phyloP scores from a whole-genome alignment of 352 stramenopile species.

The Pythium utonaiense region DNA sequence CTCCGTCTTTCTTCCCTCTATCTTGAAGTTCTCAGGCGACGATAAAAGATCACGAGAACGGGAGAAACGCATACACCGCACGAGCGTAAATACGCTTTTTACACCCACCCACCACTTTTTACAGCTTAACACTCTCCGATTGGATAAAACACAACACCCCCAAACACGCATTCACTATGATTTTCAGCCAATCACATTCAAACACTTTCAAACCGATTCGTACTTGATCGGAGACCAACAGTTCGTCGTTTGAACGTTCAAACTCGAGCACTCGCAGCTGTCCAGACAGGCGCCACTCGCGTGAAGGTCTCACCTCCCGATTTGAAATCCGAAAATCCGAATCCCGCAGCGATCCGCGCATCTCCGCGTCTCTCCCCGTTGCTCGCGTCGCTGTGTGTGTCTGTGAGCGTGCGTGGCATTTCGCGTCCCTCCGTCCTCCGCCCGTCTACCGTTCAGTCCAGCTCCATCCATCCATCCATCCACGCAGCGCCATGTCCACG shows the following conservation, averaged over 20 bases:
- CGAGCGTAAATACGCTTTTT: constrained; percentile 16
- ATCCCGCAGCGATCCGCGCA: background rate
- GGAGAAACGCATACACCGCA: background rate
- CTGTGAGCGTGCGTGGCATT: background rate
- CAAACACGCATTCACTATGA: background rate
- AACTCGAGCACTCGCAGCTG: constrained; percentile 4
- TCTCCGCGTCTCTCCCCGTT: background rate
- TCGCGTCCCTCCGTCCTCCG: constrained; percentile 18
- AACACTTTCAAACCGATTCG: constrained; percentile 6
- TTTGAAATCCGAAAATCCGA: constrained; percentile 26
- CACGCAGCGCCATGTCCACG: constrained; percentile 25
- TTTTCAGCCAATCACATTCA: constrained; percentile 14
- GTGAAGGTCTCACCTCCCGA: background rate
- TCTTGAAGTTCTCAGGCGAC: constrained; percentile 25
- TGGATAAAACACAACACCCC: constrained; percentile 25
- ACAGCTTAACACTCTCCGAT: constrained; percentile 21
- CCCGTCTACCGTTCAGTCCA: constrained; percentile 18
- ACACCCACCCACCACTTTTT: constrained; percentile 27
- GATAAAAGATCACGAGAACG: constrained; percentile 24
- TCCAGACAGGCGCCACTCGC: background rate
- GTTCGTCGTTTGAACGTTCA: constrained; percentile 24
- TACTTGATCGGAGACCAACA: constrained; percentile 7
- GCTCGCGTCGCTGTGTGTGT: too few species aligned
- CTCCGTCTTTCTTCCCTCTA: constrained; percentile 5
- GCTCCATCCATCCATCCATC: too few species aligned